Percentiles rank a stretch among this genome's conserved stretches.
Evolutionary conservation across 768 basidiomycete genomes (phyloP).

Genomic region (Boletus subparvulus): DNA sequence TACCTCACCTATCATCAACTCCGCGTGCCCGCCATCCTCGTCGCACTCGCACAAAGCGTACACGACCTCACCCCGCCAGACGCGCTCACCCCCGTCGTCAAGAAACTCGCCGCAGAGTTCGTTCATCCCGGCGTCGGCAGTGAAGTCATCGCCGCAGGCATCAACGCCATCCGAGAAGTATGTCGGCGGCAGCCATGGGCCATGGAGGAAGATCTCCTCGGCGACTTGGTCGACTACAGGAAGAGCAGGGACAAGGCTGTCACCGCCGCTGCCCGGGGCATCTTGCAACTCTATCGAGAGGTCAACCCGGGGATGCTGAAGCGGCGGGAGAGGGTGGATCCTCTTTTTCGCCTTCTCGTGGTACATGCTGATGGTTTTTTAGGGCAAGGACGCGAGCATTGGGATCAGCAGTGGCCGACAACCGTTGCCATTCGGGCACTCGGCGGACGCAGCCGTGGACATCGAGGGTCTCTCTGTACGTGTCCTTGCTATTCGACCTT

Average conservation of each 20-base stretch:
- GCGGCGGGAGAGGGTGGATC: slow-evolving; percentile 73
- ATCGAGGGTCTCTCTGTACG: slow-evolving; percentile 88
- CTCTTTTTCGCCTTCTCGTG: neutral
- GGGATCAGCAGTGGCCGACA: slow-evolving; percentile 60
- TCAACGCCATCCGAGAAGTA: slow-evolving; percentile 95
- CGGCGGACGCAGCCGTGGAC: slow-evolving; percentile 67
- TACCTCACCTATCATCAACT: slow-evolving; percentile 93
- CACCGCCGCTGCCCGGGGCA: slow-evolving; percentile 80
- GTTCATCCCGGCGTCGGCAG: slow-evolving; percentile 95
- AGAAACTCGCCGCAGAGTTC: slow-evolving; percentile 93
- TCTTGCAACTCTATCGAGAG: slow-evolving; percentile 91
- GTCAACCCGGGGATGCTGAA: slow-evolving; percentile 94
- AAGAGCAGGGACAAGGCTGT: slow-evolving; percentile 96
- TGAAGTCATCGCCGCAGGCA: slow-evolving; percentile 94
- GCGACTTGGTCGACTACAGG: slow-evolving; percentile 90
- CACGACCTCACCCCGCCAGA: slow-evolving; percentile 96
- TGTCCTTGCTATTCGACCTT: slow-evolving; percentile 3
- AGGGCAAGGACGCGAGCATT: slow-evolving; percentile 93
- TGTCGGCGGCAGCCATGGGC: slow-evolving; percentile 93
- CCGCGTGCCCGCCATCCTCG: slow-evolving; percentile 89
- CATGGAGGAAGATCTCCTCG: slow-evolving; percentile 92
- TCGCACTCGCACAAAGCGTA: slow-evolving; percentile 89
- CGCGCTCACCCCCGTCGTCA: slow-evolving; percentile 81
- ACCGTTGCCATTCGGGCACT: slow-evolving; percentile 82
- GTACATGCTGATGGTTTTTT: slow-evolving; percentile 3